Conservation (phyloP, 139 green algal genomes). For the Asterochloris sp. region DNA sequence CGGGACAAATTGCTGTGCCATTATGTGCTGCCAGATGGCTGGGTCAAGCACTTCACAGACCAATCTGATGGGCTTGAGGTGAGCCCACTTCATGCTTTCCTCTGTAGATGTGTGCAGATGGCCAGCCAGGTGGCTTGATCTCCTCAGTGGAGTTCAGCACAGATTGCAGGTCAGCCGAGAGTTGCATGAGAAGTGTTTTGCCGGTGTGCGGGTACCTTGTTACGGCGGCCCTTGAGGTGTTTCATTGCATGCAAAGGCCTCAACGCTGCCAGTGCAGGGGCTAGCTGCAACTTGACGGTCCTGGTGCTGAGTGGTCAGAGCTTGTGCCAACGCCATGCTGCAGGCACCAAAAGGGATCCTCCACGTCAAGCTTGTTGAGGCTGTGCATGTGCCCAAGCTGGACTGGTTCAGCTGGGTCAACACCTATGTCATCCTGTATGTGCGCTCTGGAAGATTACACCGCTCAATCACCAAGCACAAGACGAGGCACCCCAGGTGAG, state of each 20-base stretch:
- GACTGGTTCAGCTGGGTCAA: slow-evolving; percentile 17
- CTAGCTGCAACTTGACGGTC: neutral
- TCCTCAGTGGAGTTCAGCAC: no score
- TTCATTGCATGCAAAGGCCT: no score
- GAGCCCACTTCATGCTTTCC: no score
- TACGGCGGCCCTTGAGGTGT: no score
- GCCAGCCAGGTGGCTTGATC: no score
- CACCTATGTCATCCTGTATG: slow-evolving; percentile 22
- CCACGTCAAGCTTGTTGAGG: slow-evolving; percentile 28
- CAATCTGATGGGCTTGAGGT: no score
- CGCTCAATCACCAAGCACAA: neutral
- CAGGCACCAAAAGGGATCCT: slow-evolving; percentile 27
- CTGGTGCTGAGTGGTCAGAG: neutral
- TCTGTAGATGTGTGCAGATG: no score
- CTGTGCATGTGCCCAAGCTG: slow-evolving; percentile 23
- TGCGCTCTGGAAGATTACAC: neutral
- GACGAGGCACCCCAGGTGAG: slow-evolving; percentile 13
- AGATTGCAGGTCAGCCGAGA: no score
- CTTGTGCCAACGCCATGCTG: neutral
- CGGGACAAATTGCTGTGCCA: neutral
- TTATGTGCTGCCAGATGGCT: neutral
- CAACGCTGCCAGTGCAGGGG: no score
- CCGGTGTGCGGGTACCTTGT: no score
- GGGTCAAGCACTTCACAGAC: neutral
- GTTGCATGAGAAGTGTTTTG: no score